Evolutionary conservation across 1,284 basidiomycete genomes (phyloP).

Genomic region (Polyporus tsugae): DNA sequence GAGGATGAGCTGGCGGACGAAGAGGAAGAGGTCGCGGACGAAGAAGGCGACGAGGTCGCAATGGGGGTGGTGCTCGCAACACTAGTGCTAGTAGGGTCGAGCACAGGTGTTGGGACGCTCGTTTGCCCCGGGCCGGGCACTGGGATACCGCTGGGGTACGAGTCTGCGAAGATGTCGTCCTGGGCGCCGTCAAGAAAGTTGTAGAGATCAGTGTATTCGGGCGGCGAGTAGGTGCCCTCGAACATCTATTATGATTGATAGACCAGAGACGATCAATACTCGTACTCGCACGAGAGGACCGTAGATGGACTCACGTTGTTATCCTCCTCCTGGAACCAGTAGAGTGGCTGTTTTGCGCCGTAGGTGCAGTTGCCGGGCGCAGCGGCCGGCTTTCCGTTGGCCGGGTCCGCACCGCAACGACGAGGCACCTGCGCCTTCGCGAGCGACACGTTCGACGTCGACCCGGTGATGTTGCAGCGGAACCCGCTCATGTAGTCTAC

Average conservation of each 20-base stretch:
- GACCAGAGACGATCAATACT: slow-evolving; percentile 1
- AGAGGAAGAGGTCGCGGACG: not conserved
- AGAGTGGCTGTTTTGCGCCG: slow-evolving; percentile 72
- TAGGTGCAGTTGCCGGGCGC: slow-evolving; percentile 64
- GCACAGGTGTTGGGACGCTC: slow-evolving; percentile 30
- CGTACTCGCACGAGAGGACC: not conserved
- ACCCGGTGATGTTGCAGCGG: slow-evolving; percentile 70
- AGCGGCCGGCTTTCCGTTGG: slow-evolving; percentile 36
- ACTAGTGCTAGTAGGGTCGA: slow-evolving; percentile 1
- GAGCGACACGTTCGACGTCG: slow-evolving; percentile 59
- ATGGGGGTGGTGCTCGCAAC: slow-evolving; percentile 4
- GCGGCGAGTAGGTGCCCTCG: slow-evolving; percentile 61
- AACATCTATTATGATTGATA: slow-evolving; percentile 53
- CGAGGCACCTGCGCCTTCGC: slow-evolving; percentile 42
- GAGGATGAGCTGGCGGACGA: not conserved
- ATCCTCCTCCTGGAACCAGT: slow-evolving; percentile 64
- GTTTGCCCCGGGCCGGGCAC: slow-evolving; percentile 34
- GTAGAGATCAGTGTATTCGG: slow-evolving; percentile 66
- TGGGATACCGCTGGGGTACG: slow-evolving; percentile 40
- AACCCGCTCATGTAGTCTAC: slow-evolving; percentile 82
- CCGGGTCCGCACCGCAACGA: slow-evolving; percentile 44
- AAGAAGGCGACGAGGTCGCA: not conserved
- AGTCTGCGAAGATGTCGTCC: slow-evolving; percentile 69
- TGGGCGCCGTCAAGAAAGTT: slow-evolving; percentile 69
- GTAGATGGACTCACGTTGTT: slow-evolving; percentile 41